Base-by-base conservation (phyloP, 768 basidiomycete species). In the Phanerodontia chrysosporium region DNA sequence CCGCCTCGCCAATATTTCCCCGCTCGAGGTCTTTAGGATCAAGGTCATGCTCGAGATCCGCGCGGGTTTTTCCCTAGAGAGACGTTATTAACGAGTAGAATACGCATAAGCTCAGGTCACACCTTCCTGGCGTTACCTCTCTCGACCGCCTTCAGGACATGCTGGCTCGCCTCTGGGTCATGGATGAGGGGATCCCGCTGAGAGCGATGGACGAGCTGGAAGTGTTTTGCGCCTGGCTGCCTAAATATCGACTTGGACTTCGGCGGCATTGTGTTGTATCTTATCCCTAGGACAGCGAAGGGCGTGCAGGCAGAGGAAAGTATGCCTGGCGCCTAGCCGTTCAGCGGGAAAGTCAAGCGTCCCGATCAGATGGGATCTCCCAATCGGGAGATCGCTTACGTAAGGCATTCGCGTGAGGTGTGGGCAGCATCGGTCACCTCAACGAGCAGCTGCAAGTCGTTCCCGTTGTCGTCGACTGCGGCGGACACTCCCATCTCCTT, bases 121-220 rank as follows among this genome's bases (percentile, higher is more conserved):
- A 85, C 86, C 76, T 90, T 91, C 75, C 80, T 84, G 21, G 74
- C 71, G 70, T 92, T 94, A 55, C 81, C 83, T 63, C 89, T 80
- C 65, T 85, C 82, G 58, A 98, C 80, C 7, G 85, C 80, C 69
- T 92, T 96, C 48, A 98, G 79, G n/a, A 99, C 95, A 70, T 93
- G 87, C 62, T 85, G 82, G 53, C 86, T 86, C 0, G 93, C 92
- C 59, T 94, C 91, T 1, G 92, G 85, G 66, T 98, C 95, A 67
- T 98, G 89, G 63, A 95, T 93, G 51, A 96, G 83, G 2, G 97
- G 97, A 75, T 98, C 97, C 45, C 96, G 78, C 68, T 95, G 95
- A 8, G 95, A 98, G 60, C 97, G 83, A 70, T 98, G 94, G 22
- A 99, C 95, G 39, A 99, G 90, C 76, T 98, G 95, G 66, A 96